phyloP scores from a whole-genome alignment of 306 rosid genomes.

The Dryas alaskensis region DNA sequence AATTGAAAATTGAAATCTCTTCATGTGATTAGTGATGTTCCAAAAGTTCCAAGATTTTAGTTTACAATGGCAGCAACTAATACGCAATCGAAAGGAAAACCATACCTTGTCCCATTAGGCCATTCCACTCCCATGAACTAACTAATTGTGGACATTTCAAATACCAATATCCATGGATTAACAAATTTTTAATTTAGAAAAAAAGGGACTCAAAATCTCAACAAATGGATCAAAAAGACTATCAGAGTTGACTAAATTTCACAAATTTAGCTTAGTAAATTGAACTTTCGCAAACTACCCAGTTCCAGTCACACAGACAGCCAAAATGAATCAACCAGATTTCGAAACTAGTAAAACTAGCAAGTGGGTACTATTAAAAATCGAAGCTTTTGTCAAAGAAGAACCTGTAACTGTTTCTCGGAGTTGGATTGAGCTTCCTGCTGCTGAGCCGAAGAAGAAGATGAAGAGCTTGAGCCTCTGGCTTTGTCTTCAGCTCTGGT shows the following conservation, averaged over 20 bases:
- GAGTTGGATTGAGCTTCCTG: conserved; percentile 47
- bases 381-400: conserved; percentile 19
- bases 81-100: not conserved
- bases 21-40: not conserved
- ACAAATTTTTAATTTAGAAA: not conserved
- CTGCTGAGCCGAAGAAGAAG: conserved; percentile 47
- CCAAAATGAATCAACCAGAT: conserved; percentile 23
- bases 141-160: not conserved
- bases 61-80: not conserved
- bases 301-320: conserved; percentile 10
- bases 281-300: conserved; percentile 1
- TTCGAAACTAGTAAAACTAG: conserved; percentile 8
- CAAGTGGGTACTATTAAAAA: conserved; percentile 14
- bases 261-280: not conserved
- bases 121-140: not conserved
- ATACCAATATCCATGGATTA: not conserved
- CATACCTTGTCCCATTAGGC: not conserved
- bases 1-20: not conserved
- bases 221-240: not conserved
- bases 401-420: conserved; percentile 51
- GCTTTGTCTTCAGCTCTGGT: conserved; percentile 77
- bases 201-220: not conserved
- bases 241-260: not conserved
- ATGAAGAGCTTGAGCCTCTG: conserved; percentile 29
- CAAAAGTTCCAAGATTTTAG: not conserved